Evolutionary conservation across 108 stramenopile genomes (phyloP), one percentile per base, ranked within the genome.

Genomic region (Pseudonitzschia multiseries): DNA sequence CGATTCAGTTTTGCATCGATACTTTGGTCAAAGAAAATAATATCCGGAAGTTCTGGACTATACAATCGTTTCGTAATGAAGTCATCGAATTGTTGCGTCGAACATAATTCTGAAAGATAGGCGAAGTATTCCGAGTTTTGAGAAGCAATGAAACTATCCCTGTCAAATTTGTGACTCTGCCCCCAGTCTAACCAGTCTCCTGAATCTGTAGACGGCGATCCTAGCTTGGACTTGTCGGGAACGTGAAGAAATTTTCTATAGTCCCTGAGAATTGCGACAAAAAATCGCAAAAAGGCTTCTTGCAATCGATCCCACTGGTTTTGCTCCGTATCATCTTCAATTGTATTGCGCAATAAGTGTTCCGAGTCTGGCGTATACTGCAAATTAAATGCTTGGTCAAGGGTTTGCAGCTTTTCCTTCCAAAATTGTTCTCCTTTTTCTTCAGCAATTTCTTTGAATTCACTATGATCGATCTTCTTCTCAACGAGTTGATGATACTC

Each of bases 201-300:
- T 8, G 68, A 32, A 24, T 12, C 51, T 21, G 42, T 60, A 43
- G 43, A 33, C 24, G 28, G 46, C 44, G 67, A 60, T 56, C 24
- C 15, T 20, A 29, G 29, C n/a, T 67, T 53, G 27, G 60, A 31
- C 52, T 26, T 56, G n/a, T 74, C 68, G 32, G 84, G 84, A 57
- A 74, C 69, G 17, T 65, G 56, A 41, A 95, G 68, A 53, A 79
- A 95, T 68, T 86, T 86, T 26, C 93, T 76, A 52, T 96, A 96
- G 69, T 93, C 88, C 75, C 89, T 88, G 28, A 96, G 70, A 63
- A 93, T 69, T 0, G 93, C 83, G 18, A 91, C 91, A 68, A 90
- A 96, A 68, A 96, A 95, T 41, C 92, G 79, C 28, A 95, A 72
- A 71, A 96, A 96, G 13, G 93, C 87, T 71, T 96, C 95, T 79